phyloP scores from a whole-genome alignment of 129 eudicot species.

The Tagetes patula region DNA sequence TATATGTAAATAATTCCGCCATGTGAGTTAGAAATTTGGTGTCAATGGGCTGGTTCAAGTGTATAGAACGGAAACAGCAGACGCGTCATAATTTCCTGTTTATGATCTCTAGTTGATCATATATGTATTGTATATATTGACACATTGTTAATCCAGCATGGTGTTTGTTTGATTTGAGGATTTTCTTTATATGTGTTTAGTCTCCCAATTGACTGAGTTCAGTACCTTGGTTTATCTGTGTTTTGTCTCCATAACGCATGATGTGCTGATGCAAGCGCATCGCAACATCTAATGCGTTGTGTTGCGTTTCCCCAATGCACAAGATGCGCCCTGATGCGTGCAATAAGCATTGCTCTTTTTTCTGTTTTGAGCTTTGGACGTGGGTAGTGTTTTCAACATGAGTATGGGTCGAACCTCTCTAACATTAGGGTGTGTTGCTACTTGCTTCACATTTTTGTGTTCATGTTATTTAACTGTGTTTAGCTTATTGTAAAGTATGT shows the following conservation, averaged over 20 bases:
- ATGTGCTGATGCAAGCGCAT: too few species aligned
- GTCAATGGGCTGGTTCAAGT: slow-evolving; percentile 48
- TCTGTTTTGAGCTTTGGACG: too few species aligned
- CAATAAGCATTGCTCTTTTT: too few species aligned
- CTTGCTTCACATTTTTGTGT: too few species aligned
- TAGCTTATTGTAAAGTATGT: too few species aligned
- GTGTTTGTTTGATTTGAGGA: not conserved
- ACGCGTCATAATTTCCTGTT: slow-evolving; percentile 30
- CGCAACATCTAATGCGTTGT: not conserved
- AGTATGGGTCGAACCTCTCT: too few species aligned
- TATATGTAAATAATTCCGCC: slow-evolving; percentile 33
- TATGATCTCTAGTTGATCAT: slow-evolving; percentile 18
- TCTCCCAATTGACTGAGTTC: not conserved
- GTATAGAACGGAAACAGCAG: slow-evolving; percentile 48
- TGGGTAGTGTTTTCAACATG: too few species aligned
- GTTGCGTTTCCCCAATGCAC: not conserved
- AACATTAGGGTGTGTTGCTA: too few species aligned
- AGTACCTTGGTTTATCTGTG: too few species aligned
- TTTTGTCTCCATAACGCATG: too few species aligned
- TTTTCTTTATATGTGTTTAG: not conserved
- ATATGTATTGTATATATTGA: slow-evolving; percentile 29
- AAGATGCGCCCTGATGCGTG: too few species aligned
- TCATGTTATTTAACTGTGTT: too few species aligned
- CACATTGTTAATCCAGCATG: slow-evolving; percentile 17
- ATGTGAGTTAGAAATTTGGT: slow-evolving; percentile 23